These are phyloP conservation scores for Tylopilus subfusipes DNA, from an alignment of 768 basidiomycete species.

Conservation along the genomic window DNA sequence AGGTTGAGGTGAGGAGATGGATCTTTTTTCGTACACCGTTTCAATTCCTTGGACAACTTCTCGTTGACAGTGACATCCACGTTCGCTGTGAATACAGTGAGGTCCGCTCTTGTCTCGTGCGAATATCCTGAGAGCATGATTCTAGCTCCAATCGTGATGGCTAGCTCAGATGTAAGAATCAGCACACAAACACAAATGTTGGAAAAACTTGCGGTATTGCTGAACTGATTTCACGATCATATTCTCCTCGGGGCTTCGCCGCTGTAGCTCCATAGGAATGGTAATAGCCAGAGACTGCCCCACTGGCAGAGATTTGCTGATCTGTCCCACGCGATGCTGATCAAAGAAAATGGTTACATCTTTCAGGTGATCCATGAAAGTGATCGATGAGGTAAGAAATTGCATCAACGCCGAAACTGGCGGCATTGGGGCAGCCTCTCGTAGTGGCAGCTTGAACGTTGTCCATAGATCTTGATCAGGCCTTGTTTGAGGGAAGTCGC, in stretches of 20 bases:
- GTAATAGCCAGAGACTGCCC: slow-evolving; percentile 45
- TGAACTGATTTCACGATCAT: slow-evolving; percentile 53
- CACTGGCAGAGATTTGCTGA: slow-evolving; percentile 51
- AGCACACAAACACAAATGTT: not conserved
- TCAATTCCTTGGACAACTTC: not conserved
- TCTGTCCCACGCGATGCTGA: slow-evolving; percentile 56
- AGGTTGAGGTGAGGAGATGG: not conserved
- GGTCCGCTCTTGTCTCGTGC: not conserved
- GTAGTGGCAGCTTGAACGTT: slow-evolving; percentile 77
- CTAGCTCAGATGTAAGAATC: not conserved
- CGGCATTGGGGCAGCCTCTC: slow-evolving; percentile 73
- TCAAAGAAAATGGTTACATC: slow-evolving; percentile 79
- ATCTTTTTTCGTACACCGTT: not conserved
- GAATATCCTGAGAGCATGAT: not conserved
- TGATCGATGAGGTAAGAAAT: slow-evolving; percentile 85
- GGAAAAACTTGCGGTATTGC: not conserved
- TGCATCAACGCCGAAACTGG: slow-evolving; percentile 80
- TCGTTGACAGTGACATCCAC: not conserved
- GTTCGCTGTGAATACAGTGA: not conserved
- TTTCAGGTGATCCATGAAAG: slow-evolving; percentile 79
- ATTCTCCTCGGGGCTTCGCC: slow-evolving; percentile 49
- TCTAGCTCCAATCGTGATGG: not conserved
- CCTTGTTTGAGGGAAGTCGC: not conserved
- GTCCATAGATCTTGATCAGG: slow-evolving; percentile 60
- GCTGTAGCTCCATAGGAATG: slow-evolving; percentile 53